Evolutionary conservation across 1,139 yeast species (phyloP).

Genomic region (Kodamaea plutei): DNA sequence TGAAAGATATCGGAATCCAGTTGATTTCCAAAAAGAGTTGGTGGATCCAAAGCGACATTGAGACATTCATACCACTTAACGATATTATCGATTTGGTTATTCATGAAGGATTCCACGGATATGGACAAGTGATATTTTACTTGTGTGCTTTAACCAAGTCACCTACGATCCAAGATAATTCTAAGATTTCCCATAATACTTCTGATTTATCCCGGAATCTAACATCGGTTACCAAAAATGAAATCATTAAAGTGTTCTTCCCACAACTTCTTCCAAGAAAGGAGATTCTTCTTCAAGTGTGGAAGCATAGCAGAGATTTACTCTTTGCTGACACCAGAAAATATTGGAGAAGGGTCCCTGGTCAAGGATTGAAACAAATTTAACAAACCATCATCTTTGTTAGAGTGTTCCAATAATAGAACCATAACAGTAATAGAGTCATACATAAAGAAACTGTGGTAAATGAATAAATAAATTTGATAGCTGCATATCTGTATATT

Average conservation of each 20-base stretch:
- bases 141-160: slow-evolving; percentile 51
- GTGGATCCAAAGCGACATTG: slow-evolving; percentile 20
- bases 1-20: slow-evolving; percentile 39
- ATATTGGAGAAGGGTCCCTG: slow-evolving; percentile 43
- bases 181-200: neutral
- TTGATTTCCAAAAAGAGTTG: slow-evolving; percentile 25
- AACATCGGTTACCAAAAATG: too few species aligned
- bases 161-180: slow-evolving; percentile 11
- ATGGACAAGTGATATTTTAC: slow-evolving; percentile 58
- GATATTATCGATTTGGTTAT: slow-evolving; percentile 56
- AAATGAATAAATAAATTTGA: too few species aligned
- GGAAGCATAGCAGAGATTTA: slow-evolving; percentile 36
- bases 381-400: slow-evolving; percentile 1
- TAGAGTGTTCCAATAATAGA: too few species aligned
- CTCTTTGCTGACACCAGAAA: slow-evolving; percentile 34
- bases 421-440: too few species aligned
- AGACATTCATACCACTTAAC: slow-evolving; percentile 47
- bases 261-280: slow-evolving; percentile 45
- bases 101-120: slow-evolving; percentile 64
- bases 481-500: too few species aligned
- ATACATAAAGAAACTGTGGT: too few species aligned
- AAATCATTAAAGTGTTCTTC: slow-evolving; percentile 45
- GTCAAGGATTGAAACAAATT: slow-evolving; percentile 32
- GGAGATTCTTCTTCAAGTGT: slow-evolving; percentile 37
- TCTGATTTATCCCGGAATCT: too few species aligned